Percentiles rank a stretch among this genome's conserved stretches.
These are phyloP conservation scores for Colletotrichum coccodes DNA, from an alignment of 2,329 filamentous ascomycete species.

Conservation along the genomic window DNA sequence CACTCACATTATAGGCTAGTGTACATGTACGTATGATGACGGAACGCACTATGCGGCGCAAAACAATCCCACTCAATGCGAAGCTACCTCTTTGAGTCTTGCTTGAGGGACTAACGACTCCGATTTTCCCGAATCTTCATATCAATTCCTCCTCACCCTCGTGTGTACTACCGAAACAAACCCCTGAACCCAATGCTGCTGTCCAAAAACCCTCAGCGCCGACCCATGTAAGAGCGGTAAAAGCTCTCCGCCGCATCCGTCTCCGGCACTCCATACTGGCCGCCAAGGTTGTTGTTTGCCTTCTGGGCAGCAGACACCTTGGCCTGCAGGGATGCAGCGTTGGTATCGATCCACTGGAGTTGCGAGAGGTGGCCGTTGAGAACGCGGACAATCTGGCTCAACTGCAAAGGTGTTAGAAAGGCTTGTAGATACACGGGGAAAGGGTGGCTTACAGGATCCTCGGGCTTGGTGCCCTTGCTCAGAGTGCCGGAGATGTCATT, in stretches of 20 bases:
- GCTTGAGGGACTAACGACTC: constrained; percentile 7
- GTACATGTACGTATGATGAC: constrained; percentile 48
- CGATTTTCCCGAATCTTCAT: constrained; percentile 3
- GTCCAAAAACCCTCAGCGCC: constrained; percentile 59
- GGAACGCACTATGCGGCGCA: constrained; percentile 3
- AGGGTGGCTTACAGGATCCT: constrained; percentile 78
- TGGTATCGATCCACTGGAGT: constrained; percentile 92
- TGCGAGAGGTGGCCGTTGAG: constrained; percentile 93
- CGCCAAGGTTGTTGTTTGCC: constrained; percentile 71
- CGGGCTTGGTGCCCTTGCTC: constrained; percentile 88
- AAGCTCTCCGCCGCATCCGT: constrained; percentile 87
- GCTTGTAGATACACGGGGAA: not conserved
- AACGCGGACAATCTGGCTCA: constrained; percentile 94
- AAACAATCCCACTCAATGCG: constrained; percentile 31
- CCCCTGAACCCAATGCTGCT: constrained; percentile 14
- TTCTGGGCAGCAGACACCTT: constrained; percentile 88
- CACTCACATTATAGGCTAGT: constrained; percentile 44
- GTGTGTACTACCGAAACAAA: constrained; percentile 37
- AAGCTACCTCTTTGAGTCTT: not conserved
- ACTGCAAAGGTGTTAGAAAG: constrained; percentile 57
- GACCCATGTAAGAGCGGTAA: constrained; percentile 86
- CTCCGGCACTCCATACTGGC: constrained; percentile 68
- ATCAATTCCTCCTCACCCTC: constrained; percentile 22
- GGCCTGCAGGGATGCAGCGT: constrained; percentile 80
- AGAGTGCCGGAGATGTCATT: constrained; percentile 91